phyloP scores from a whole-genome alignment of 306 rosid species.

The Citrullus colocynthis region DNA sequence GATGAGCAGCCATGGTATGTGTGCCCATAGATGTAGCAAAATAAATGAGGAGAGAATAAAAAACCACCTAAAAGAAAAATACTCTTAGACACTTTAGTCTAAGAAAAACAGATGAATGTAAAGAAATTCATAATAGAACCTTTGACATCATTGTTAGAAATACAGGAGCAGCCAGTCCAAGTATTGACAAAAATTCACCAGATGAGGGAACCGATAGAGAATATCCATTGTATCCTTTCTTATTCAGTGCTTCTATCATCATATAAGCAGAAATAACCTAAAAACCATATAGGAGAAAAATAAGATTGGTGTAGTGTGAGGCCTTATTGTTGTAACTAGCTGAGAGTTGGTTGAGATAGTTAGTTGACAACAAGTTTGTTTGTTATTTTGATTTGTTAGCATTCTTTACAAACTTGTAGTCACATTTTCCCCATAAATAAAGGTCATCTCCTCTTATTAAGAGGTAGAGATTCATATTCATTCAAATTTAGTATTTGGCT shows the following conservation, averaged over 20 bases:
- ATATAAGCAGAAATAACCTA: conserved; percentile 79
- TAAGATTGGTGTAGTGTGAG: neutral
- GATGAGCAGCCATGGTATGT: conserved; percentile 86
- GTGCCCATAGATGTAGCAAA: conserved; percentile 87
- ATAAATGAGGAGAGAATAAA: conserved; percentile 59
- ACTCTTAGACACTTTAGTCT: neutral
- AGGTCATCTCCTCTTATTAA: too few relatives aligned
- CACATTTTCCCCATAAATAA: too few relatives aligned
- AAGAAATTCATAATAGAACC: conserved; percentile 28
- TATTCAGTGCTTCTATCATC: conserved; percentile 70
- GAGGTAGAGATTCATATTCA: too few relatives aligned
- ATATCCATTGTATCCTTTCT: conserved; percentile 61
- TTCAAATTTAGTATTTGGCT: too few relatives aligned
- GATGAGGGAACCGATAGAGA: conserved; percentile 54
- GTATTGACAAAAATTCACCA: conserved; percentile 36
- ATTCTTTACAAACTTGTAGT: too few relatives aligned
- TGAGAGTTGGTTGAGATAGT: too few relatives aligned
- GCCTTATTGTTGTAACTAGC: too few relatives aligned
- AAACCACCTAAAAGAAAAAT: conserved; percentile 51
- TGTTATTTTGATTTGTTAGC: too few relatives aligned
- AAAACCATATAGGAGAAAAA: conserved; percentile 9
- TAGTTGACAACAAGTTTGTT: too few relatives aligned
- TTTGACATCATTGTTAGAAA: conserved; percentile 70
- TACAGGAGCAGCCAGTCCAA: conserved; percentile 73
- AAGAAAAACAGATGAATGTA: neutral